Evolutionary conservation across 768 basidiomycete species (phyloP).

Genomic region (Leucosporidium creatinivorum): DNA sequence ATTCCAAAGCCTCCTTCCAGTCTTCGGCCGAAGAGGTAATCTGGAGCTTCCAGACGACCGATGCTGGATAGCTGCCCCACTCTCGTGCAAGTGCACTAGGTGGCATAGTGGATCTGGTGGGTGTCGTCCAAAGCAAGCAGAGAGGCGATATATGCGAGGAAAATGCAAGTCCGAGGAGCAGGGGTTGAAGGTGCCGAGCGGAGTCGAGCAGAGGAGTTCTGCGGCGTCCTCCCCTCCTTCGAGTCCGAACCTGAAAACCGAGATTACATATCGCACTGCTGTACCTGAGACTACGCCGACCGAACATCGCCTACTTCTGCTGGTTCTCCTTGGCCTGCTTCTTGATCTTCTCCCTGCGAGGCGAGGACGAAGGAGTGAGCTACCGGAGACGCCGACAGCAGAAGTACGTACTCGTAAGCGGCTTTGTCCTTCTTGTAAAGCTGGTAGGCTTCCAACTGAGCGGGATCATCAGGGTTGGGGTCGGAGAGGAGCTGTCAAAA

Average conservation of each 20-base stretch:
- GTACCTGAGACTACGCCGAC: not conserved
- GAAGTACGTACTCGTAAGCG: slow-evolving; percentile 65
- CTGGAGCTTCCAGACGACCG: no score
- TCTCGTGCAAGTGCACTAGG: no score
- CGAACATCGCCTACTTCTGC: slow-evolving; percentile 55
- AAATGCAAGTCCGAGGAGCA: not conserved
- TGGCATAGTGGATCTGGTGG: no score
- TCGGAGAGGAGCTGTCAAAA: slow-evolving; percentile 60
- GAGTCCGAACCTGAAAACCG: not conserved
- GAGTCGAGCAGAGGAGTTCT: no score
- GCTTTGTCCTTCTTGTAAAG: slow-evolving; percentile 98
- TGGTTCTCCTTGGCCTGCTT: slow-evolving; percentile 83
- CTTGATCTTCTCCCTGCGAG: slow-evolving; percentile 62
- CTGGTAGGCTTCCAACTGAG: slow-evolving; percentile 96
- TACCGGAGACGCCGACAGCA: slow-evolving; percentile 36
- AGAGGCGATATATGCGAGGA: no score
- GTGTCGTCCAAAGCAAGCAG: no score
- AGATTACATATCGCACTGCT: not conserved
- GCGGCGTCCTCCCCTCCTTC: no score
- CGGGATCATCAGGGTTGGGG: slow-evolving; percentile 94
- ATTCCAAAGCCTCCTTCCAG: no score
- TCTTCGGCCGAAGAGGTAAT: no score
- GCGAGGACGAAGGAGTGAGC: not conserved
- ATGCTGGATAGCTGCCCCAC: no score
- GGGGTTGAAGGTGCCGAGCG: no score